Base-by-base conservation (phyloP, 1,284 basidiomycete species). In the Leucoagaricus sp. region DNA sequence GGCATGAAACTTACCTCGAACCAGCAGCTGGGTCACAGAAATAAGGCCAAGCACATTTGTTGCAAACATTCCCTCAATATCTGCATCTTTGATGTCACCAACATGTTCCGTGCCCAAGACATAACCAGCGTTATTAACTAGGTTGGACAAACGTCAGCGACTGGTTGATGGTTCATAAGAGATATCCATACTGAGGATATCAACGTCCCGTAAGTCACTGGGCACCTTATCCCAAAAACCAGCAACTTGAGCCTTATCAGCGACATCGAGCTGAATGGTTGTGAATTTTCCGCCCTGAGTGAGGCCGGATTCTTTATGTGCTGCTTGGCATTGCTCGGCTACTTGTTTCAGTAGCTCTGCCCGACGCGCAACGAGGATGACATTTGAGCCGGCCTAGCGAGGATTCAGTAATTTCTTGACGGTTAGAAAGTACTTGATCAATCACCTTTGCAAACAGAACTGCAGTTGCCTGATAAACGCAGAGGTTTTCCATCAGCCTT, bases 1-100 rank as follows among this genome's bases (percentile, higher is more conserved):
- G 21, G 46, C 23, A 25, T 31, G 9, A 3, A n/a, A 65, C 72
- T 60, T 47, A 87, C 93, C 83, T 72, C 81, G 85, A 67, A 95
- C 75, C 46, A 94, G 74, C 5, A 91, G 72, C 65, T 95, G 92
- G 7, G 91, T 93, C 64, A 96, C 75, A 17, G 87, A 80, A 63
- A 97, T 94, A 46, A 97, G 81, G 7, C 94, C 94, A 60, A 92
- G 79, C 49, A 97, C 94, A 71, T 99, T 99, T 47, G 95, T 97
- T 26, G 87, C 73, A 71, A 98, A 92, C 95, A 99, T 98, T 58
- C 82, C 77, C 63, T 93, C 89, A 63, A 94, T 79, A 64, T 94
- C 93, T 34, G 79, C 78, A 19, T 88, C 80, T 2, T 82, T 74
- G 65, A 97, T 89, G 58, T 87, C 82, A 7, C 94, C 94, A 15